Conservation (phyloP, 805 yeast species). For the Citeromyces matritensis region DNA sequence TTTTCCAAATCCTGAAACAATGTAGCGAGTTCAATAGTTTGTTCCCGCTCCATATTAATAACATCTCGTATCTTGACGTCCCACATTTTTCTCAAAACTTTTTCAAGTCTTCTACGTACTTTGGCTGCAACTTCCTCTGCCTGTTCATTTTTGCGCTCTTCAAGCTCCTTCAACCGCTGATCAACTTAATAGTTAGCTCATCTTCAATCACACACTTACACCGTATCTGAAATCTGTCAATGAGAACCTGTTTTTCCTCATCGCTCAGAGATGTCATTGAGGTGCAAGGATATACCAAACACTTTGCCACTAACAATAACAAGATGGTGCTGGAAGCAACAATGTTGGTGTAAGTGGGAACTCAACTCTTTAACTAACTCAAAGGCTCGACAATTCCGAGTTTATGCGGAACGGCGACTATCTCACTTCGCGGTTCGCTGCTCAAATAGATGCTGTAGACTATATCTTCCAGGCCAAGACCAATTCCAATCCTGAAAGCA, state of each 20-base stretch:
- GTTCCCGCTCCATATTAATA: constrained; percentile 26
- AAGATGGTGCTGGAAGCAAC: constrained; percentile 92
- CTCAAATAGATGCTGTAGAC: constrained; percentile 84
- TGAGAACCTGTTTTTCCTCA: too few species aligned
- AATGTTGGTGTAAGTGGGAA: constrained; percentile 48
- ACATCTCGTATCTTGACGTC: constrained; percentile 28
- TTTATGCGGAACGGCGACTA: constrained; percentile 94
- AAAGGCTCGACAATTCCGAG: constrained; percentile 80
- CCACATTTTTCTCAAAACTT: constrained; percentile 32
- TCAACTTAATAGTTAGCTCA: too few species aligned
- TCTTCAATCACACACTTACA: not conserved
- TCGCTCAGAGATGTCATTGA: too few species aligned
- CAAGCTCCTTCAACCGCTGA: not conserved
- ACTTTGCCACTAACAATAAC: not conserved
- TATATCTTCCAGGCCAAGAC: constrained; percentile 75
- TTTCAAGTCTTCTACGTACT: constrained; percentile 24
- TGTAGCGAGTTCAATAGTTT: constrained; percentile 14
- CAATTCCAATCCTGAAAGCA: constrained; percentile 82
- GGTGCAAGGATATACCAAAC: not conserved
- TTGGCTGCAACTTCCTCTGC: constrained; percentile 17
- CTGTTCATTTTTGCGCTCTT: constrained; percentile 4
- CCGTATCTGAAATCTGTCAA: too few species aligned
- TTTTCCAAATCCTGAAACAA: constrained; percentile 8
- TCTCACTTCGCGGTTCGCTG: constrained; percentile 75
- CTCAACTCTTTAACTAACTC: not conserved